Evolutionary conservation across 202 grass and related monocot genomes (phyloP).

Genomic region (Setaria viridis): DNA sequence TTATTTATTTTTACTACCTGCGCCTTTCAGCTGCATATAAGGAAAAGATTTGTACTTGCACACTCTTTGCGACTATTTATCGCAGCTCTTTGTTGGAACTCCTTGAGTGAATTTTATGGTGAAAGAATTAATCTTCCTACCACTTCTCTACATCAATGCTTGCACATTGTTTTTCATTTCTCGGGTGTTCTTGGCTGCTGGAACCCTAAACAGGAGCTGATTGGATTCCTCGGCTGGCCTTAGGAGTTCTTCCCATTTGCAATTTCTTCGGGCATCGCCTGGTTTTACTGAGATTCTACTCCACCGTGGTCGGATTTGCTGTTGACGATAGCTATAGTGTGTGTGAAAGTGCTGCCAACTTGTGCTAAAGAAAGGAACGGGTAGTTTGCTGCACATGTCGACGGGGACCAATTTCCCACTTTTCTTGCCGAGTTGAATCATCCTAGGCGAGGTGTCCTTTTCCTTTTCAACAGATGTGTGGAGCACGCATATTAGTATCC

Average conservation of each 20-base stretch:
- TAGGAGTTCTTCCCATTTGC: background rate
- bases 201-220: background rate
- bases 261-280: background rate
- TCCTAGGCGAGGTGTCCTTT: background rate
- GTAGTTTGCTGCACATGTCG: constrained; percentile 42
- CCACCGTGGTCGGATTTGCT: constrained; percentile 13
- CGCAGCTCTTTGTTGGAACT: background rate
- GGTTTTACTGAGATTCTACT: constrained; percentile 16
- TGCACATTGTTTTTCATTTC: background rate
- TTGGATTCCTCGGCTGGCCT: background rate
- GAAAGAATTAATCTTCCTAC: background rate
- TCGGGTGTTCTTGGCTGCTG: constrained; percentile 21
- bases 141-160: background rate
- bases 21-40: background rate
- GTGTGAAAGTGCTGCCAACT: background rate
- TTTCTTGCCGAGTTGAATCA: constrained; percentile 13
- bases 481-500: background rate
- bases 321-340: background rate
- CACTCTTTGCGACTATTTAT: background rate
- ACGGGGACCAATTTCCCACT: background rate
- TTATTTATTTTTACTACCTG: background rate
- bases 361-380: constrained; percentile 29
- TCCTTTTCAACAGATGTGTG: background rate
- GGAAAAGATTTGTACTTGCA: background rate
- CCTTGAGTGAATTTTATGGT: constrained; percentile 5